Evolutionary conservation across 1,139 yeast species (phyloP).

Genomic region (Pneumocystis wakefieldiae): DNA sequence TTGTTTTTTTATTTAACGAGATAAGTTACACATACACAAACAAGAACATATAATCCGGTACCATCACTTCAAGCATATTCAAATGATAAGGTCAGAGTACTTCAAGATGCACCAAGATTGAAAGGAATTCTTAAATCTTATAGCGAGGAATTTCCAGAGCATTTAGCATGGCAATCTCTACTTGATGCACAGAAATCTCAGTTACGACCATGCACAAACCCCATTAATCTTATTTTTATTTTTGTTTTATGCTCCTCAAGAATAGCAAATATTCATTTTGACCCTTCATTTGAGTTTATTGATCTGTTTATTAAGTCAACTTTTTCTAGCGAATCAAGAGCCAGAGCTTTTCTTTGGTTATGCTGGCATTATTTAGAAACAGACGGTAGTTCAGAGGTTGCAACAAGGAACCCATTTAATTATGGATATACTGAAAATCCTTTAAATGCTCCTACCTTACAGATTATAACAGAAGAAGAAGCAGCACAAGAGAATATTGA

Average conservation of each 20-base stretch:
- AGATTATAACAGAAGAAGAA: slow-evolving; percentile 29
- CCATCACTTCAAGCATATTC: slow-evolving; percentile 66
- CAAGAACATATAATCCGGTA: slow-evolving; percentile 82
- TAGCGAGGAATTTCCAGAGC: slow-evolving; percentile 43
- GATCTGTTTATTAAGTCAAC: slow-evolving; percentile 47
- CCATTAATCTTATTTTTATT: slow-evolving; percentile 61
- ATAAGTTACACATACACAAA: slow-evolving; percentile 77
- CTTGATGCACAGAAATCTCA: slow-evolving; percentile 21
- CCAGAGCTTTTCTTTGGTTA: slow-evolving; percentile 67
- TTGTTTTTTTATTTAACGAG: not conserved
- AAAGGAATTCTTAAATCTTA: slow-evolving; percentile 77
- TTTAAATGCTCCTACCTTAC: slow-evolving; percentile 33
- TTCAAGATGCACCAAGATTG: slow-evolving; percentile 88
- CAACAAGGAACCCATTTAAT: slow-evolving; percentile 54
- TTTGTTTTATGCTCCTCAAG: slow-evolving; percentile 49
- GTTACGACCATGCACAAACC: slow-evolving; percentile 37
- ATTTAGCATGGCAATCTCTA: slow-evolving; percentile 35
- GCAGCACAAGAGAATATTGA: slow-evolving; percentile 44
- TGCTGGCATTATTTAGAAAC: slow-evolving; percentile 70
- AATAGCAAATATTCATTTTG: slow-evolving; percentile 31
- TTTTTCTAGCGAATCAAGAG: slow-evolving; percentile 46
- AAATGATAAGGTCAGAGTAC: slow-evolving; percentile 47
- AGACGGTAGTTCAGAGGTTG: slow-evolving; percentile 37
- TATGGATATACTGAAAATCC: slow-evolving; percentile 22
- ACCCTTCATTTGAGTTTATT: slow-evolving; percentile 33